Evolutionary conservation across 768 basidiomycete species (phyloP).

Genomic region (Collybia mongolica): DNA sequence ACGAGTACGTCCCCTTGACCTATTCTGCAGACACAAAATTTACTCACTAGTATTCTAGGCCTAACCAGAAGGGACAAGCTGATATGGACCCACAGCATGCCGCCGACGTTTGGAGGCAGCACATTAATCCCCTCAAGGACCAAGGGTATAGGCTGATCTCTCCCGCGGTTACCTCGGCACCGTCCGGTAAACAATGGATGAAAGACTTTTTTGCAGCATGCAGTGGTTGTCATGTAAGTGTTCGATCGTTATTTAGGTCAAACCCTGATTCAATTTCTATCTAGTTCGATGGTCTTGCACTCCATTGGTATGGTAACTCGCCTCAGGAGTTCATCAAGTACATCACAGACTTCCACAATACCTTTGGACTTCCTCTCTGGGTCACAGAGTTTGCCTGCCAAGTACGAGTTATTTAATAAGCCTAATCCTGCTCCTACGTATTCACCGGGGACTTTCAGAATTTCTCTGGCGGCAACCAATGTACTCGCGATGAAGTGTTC

Average conservation of each 20-base stretch:
- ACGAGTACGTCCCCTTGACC: slow-evolving; percentile 57
- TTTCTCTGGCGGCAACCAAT: slow-evolving; percentile 49
- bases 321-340: slow-evolving; percentile 50
- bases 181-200: slow-evolving; percentile 65
- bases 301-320: slow-evolving; percentile 70
- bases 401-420: slow-evolving; percentile 29
- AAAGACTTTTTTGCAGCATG: slow-evolving; percentile 54
- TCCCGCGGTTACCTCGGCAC: slow-evolving; percentile 67
- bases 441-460: slow-evolving; percentile 34
- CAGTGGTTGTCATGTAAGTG: slow-evolving; percentile 50
- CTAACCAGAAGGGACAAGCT: slow-evolving; percentile 62
- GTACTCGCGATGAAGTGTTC: slow-evolving; percentile 36
- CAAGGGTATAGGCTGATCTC: slow-evolving; percentile 59
- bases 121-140: slow-evolving; percentile 56
- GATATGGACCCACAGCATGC: slow-evolving; percentile 53
- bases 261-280: background rate
- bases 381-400: slow-evolving; percentile 74
- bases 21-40: too few relatives aligned
- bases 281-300: slow-evolving; percentile 56
- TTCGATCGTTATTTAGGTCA: background rate
- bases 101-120: slow-evolving; percentile 54
- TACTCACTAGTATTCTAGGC: slow-evolving; percentile 19
- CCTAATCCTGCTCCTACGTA: background rate
- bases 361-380: slow-evolving; percentile 47
- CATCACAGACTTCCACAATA: slow-evolving; percentile 42